phyloP scores from a whole-genome alignment of 371 early-diverging fungal genomes.

The Mortierella sp. region DNA sequence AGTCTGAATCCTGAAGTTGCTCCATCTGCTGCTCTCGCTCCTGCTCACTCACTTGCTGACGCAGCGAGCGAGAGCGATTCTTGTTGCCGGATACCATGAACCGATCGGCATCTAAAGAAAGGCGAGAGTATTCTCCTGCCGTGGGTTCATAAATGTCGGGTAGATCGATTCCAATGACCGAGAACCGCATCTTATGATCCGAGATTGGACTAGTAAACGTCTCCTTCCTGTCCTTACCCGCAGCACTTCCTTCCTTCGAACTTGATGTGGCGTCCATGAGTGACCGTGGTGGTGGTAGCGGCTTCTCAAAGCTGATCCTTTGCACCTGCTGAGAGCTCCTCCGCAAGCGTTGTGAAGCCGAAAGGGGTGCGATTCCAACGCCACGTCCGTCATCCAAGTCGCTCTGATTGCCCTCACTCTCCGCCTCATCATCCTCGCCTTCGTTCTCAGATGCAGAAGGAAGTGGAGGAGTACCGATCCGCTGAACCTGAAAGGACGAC shows the following conservation, averaged over 20 bases:
- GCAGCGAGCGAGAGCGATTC: background rate
- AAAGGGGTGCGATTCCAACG: conserved; percentile 10
- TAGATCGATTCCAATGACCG: conserved; percentile 38
- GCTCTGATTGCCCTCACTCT: background rate
- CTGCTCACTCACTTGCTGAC: background rate
- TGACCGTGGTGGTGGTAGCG: background rate
- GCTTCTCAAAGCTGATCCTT: conserved; percentile 25
- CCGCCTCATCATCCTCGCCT: background rate
- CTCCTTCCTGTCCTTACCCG: background rate
- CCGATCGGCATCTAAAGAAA: conserved; percentile 37
- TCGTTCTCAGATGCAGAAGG: background rate
- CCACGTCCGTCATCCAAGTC: conserved; percentile 43
- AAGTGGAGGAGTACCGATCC: background rate
- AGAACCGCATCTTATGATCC: conserved; percentile 33
- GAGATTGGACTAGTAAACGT: background rate
- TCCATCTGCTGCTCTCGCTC: conserved; percentile 3
- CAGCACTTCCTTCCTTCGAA: background rate
- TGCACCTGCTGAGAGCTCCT: conserved; percentile 8
- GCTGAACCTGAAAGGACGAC: conserved; percentile 25
- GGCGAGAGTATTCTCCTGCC: conserved; percentile 40
- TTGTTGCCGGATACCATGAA: background rate
- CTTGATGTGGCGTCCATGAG: background rate
- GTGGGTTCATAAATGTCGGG: conserved; percentile 43
- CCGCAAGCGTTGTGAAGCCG: background rate
- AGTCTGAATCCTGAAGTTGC: conserved; percentile 15